phyloP scores from a whole-genome alignment of 208 protist genomes.

The Strigomonas culicis region DNA sequence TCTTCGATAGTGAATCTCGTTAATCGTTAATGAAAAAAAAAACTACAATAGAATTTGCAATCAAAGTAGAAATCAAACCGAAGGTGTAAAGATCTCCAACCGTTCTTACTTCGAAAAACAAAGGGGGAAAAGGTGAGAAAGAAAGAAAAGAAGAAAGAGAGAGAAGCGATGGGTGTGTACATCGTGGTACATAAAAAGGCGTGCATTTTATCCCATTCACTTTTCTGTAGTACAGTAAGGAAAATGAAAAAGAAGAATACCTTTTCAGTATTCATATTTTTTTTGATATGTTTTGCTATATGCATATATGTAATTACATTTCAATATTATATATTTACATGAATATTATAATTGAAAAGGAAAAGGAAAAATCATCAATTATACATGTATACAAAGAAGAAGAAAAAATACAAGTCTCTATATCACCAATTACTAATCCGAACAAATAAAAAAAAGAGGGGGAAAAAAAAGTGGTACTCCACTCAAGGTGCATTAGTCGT shows the following conservation, averaged over 20 bases:
- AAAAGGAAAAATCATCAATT: not conserved
- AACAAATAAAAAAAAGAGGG: slow-evolving; percentile 15
- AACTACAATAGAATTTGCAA: slow-evolving; percentile 2
- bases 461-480: slow-evolving; percentile 8
- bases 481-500: slow-evolving; percentile 48
- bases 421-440: not conserved
- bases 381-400: slow-evolving; percentile 6
- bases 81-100: not conserved
- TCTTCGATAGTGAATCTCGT: slow-evolving; percentile 6
- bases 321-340: not conserved
- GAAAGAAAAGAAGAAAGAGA: not conserved
- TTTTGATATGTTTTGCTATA: not conserved
- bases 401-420: slow-evolving; percentile 1
- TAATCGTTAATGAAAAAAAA: not conserved
- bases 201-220: too few relatives aligned
- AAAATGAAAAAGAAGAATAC: not conserved
- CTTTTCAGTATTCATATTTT: not conserved
- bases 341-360: not conserved
- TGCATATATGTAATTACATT: not conserved
- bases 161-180: not conserved
- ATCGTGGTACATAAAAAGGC: not conserved
- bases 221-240: not conserved
- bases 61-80: not conserved
- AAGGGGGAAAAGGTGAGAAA: not conserved
- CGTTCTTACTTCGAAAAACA: not conserved